These are phyloP conservation scores for Monilinia fructigena DNA, from an alignment of 2,329 filamentous ascomycete genomes.

Conservation along the genomic window DNA sequence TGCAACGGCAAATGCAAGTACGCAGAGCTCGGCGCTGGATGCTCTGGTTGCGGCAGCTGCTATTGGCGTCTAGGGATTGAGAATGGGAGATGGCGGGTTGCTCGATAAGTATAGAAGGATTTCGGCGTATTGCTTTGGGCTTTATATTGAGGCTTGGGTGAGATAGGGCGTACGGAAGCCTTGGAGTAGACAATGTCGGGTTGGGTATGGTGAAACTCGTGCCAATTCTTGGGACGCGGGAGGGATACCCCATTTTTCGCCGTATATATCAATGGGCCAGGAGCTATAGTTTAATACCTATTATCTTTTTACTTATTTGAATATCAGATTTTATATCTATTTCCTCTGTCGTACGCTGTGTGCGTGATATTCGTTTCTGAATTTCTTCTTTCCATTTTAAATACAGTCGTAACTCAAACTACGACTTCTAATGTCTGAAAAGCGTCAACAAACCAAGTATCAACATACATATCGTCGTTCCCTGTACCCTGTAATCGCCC, in stretches of 20 bases:
- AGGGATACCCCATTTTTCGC: not conserved
- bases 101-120: not conserved
- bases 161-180: not conserved
- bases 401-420: too few relatives aligned
- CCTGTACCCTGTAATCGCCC: too few relatives aligned
- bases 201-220: not conserved
- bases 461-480: too few relatives aligned
- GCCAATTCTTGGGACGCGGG: not conserved
- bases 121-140: not conserved
- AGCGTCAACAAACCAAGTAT: too few relatives aligned
- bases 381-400: too few relatives aligned
- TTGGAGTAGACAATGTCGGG: not conserved
- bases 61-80: constrained; percentile 22
- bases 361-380: too few relatives aligned
- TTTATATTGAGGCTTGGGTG: not conserved
- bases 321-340: too few relatives aligned
- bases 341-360: too few relatives aligned
- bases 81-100: not conserved
- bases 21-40: constrained; percentile 66
- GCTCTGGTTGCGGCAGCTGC: constrained; percentile 59
- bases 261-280: not conserved
- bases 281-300: too few relatives aligned
- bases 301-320: too few relatives aligned
- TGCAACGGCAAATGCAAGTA: constrained; percentile 51
- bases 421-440: too few relatives aligned